These are phyloP conservation scores for Geotrichum reessii DNA, from an alignment of 1,139 yeast genomes.

Conservation along the genomic window DNA sequence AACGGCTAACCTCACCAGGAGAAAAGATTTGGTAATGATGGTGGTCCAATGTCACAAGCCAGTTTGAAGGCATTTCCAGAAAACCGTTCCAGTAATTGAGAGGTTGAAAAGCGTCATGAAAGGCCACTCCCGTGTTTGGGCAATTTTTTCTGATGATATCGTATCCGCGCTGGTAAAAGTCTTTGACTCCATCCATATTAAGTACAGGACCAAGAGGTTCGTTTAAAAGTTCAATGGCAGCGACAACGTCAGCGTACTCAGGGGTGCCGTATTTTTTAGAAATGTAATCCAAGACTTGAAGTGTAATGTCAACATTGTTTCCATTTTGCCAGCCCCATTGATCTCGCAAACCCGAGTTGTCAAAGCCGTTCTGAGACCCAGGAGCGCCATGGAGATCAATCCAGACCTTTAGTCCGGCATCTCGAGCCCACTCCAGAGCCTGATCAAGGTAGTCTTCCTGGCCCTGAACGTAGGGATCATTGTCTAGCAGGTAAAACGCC, in stretches of 20 bases:
- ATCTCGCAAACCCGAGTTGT: constrained; percentile 86
- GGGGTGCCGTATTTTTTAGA: constrained; percentile 61
- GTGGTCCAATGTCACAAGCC: constrained; percentile 78
- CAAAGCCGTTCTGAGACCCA: constrained; percentile 97
- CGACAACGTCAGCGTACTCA: constrained; percentile 62
- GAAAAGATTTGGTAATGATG: constrained; percentile 88
- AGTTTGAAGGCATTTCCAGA: constrained; percentile 42
- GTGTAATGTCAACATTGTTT: constrained; percentile 49
- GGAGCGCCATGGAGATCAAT: constrained; percentile 93
- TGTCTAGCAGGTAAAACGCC: constrained; percentile 64
- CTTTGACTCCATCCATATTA: constrained; percentile 52
- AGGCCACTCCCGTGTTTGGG: constrained; percentile 47
- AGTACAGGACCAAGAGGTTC: constrained; percentile 79
- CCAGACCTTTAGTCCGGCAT: constrained; percentile 69
- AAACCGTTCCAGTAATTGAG: constrained; percentile 59
- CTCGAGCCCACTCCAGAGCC: constrained; percentile 72
- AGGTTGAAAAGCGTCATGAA: constrained; percentile 70
- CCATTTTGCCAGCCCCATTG: constrained; percentile 45
- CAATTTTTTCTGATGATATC: constrained; percentile 44
- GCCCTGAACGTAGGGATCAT: constrained; percentile 87
- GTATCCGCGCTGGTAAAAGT: constrained; percentile 56
- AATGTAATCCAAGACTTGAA: constrained; percentile 42
- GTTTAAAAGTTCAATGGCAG: constrained; percentile 79
- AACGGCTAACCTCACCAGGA: constrained; percentile 50
- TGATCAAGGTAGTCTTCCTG: constrained; percentile 66